Evolutionary conservation across 176 grass and related monocot genomes (phyloP).

Genomic region (Ensete ventricosum): DNA sequence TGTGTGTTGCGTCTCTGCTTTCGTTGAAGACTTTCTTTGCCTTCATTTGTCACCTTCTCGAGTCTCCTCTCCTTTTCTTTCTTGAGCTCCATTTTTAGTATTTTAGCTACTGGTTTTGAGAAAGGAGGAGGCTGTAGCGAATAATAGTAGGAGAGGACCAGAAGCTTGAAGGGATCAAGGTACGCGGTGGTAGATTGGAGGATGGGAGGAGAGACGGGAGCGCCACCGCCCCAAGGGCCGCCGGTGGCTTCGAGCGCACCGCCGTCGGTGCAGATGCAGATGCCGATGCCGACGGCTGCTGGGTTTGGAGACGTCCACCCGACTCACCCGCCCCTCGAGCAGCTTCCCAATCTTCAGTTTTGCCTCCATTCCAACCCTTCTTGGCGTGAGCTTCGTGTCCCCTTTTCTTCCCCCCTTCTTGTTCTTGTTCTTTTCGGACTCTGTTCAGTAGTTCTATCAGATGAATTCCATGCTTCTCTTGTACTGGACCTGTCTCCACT

Average conservation of each 20-base stretch:
- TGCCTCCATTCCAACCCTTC: constrained; percentile 92
- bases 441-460: not conserved
- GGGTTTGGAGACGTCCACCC: not conserved
- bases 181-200: not conserved
- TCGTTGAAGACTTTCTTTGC: not conserved
- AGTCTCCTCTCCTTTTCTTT: not conserved
- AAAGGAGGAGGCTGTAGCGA: no score
- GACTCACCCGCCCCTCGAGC: constrained; percentile 48
- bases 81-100: not conserved
- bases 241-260: constrained; percentile 22
- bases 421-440: constrained; percentile 1
- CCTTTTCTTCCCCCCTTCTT: not conserved
- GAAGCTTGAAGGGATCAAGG: no score
- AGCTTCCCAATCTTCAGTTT: constrained; percentile 66
- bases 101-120: not conserved
- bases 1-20: not conserved
- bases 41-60: not conserved
- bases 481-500: no score
- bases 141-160: no score
- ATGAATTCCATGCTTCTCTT: no score
- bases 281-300: not conserved
- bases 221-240: not conserved
- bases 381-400: constrained; percentile 56
- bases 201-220: constrained; percentile 19
- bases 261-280: constrained; percentile 27